phyloP scores from a whole-genome alignment of 2,329 filamentous ascomycete species.

The Cytospora schulzeri region DNA sequence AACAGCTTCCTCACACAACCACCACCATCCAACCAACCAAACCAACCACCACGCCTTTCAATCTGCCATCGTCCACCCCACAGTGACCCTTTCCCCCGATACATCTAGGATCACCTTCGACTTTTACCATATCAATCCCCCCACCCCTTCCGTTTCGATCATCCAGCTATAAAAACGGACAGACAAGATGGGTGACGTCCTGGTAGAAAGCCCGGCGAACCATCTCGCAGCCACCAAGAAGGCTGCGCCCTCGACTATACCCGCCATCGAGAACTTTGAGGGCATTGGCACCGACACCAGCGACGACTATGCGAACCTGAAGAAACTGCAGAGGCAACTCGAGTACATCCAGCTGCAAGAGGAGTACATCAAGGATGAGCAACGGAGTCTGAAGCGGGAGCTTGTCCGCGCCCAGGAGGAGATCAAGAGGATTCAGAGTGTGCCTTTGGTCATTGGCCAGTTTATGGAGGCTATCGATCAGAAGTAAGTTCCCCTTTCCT shows the following conservation, averaged over 20 bases:
- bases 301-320: constrained; percentile 93
- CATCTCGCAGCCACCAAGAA: constrained; percentile 79
- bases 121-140: not conserved
- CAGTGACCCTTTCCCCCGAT: not conserved
- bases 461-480: constrained; percentile 99
- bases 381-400: constrained; percentile 95
- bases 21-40: too few species aligned
- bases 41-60: constrained; percentile 6
- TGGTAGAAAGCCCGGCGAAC: constrained; percentile 79
- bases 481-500: constrained; percentile 84
- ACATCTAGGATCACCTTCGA: not conserved
- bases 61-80: constrained; percentile 11
- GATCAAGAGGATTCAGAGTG: constrained; percentile 99
- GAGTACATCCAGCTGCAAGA: constrained; percentile 99
- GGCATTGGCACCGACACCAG: constrained; percentile 77
- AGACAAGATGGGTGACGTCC: constrained; percentile 79
- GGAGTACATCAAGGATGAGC: constrained; percentile 99
- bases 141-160: not conserved
- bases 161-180: constrained; percentile 16
- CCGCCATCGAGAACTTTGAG: constrained; percentile 88
- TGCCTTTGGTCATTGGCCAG: constrained; percentile 95
- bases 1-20: constrained; percentile 13
- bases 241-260: constrained; percentile 76
- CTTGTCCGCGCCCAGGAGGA: constrained; percentile 96
- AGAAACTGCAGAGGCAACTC: constrained; percentile 93